Evolutionary conservation across 352 stramenopile species (phyloP).

Genomic region (Globisporangium perplexum): DNA sequence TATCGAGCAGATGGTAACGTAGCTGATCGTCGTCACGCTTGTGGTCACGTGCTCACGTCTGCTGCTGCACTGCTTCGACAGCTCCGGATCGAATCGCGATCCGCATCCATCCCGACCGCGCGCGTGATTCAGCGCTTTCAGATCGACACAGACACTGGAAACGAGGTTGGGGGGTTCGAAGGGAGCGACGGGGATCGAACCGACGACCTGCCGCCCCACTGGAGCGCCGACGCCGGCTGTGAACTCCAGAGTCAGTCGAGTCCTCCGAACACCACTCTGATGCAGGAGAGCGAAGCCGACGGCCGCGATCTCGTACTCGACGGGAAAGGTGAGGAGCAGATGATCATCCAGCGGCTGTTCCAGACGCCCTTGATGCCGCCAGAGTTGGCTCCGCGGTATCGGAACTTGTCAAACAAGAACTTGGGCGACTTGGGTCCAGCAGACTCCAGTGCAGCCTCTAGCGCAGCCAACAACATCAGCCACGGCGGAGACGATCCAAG

Average conservation of each 20-base stretch:
- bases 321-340: constrained; percentile 4
- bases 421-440: no score
- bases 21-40: not conserved
- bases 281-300: not conserved
- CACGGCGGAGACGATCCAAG: constrained; percentile 9
- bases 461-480: not conserved
- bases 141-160: constrained; percentile 42
- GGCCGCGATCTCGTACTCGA: not conserved
- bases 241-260: not conserved
- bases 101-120: constrained; percentile 29
- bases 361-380: not conserved
- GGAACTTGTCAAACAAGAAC: not conserved
- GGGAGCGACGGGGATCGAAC: not conserved
- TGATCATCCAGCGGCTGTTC: constrained; percentile 9
- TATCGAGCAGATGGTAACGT: constrained; percentile 44
- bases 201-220: not conserved
- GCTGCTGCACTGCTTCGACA: constrained; percentile 2
- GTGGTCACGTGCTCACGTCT: not conserved
- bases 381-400: not conserved
- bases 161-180: constrained; percentile 12
- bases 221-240: not conserved
- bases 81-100: constrained; percentile 35
- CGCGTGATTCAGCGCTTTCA: constrained; percentile 40
- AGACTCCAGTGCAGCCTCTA: not conserved
- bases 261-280: no score